Base-by-base conservation (phyloP, 768 basidiomycete species). In the Lentinus tigrinus region DNA sequence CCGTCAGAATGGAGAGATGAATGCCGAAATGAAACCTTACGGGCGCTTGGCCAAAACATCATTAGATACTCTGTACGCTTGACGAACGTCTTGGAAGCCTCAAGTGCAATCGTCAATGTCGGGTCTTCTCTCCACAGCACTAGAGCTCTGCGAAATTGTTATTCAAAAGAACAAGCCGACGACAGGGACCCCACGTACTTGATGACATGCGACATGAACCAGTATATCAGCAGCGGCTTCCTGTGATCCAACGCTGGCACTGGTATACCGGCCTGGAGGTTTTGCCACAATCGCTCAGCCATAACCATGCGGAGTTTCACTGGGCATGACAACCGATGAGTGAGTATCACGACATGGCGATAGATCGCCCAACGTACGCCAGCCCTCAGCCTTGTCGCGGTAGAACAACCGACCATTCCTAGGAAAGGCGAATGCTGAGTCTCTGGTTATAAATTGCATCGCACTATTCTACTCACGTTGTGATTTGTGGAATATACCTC, bases 121-220 rank as follows among this genome's bases (percentile, higher is more conserved):
- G 79, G 74, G 64, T 90, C 87, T 54, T 76, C 77, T 61, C 81
- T 75, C 84, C 85, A 90, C 52, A 90, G 69, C 9, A 74, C 73
- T 50, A 89, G 66, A 3, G 81, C 78, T 52, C 85, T 87, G 61
- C 9, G n/a, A 37, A 36, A 43, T 11, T 17, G 23, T 16, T 26
- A 68, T 73, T 63, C 64, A 85, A 67, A 84, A 87, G 13, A 8
- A 3, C 17, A 17, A 19, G 16, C 34, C 17, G 37, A 21, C n/a
- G 34, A 16, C 8, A 2, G 24, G 6, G 4, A 10, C 19, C n/a
- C n/a, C 17, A 69, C 69, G 51, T 56, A 82, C 85, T 83, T 79
- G 65, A 75, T 76, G 56, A 89, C 78, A 68, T 89, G 87, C n/a
- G 79, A 79, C 85, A 87, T 86, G 65, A 89, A 88, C 87, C 87